These are phyloP conservation scores for Coprinopsis marcescibilis DNA, from an alignment of 768 basidiomycete species.

Conservation along the genomic window DNA sequence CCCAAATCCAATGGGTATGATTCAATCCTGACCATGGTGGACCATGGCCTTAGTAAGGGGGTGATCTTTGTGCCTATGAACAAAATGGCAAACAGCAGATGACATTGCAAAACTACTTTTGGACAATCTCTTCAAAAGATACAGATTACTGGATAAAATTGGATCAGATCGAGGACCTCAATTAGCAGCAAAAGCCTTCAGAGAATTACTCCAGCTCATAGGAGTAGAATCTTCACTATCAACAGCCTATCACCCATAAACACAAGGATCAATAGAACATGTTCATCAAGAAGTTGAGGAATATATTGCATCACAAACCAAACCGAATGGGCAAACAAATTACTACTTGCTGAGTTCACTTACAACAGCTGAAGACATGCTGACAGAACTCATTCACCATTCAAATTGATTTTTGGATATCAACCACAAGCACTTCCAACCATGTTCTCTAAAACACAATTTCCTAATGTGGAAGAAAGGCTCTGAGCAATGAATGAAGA, in stretches of 20 bases:
- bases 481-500: too few relatives aligned
- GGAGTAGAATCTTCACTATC: conserved; percentile 1
- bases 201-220: too few relatives aligned
- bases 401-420: not conserved
- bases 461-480: too few relatives aligned
- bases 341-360: conserved; percentile 4
- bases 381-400: not conserved
- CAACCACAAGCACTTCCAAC: too few relatives aligned
- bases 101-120: not conserved
- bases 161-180: conserved; percentile 16
- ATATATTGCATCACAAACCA: not conserved
- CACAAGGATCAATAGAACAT: conserved; percentile 2
- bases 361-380: conserved; percentile 4
- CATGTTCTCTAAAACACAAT: too few relatives aligned
- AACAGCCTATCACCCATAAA: conserved; percentile 12
- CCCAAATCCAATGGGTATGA: conserved; percentile 4
- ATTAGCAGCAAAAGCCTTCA: conserved; percentile 10
- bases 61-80: conserved; percentile 17
- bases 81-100: conserved; percentile 11
- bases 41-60: conserved; percentile 20
- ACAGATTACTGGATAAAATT: conserved; percentile 6
- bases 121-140: not conserved
- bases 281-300: conserved; percentile 10
- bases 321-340: not conserved
- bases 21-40: too few relatives aligned